Base-by-base conservation (phyloP, 352 stramenopile species). In the Phytophthora quininea region DNA sequence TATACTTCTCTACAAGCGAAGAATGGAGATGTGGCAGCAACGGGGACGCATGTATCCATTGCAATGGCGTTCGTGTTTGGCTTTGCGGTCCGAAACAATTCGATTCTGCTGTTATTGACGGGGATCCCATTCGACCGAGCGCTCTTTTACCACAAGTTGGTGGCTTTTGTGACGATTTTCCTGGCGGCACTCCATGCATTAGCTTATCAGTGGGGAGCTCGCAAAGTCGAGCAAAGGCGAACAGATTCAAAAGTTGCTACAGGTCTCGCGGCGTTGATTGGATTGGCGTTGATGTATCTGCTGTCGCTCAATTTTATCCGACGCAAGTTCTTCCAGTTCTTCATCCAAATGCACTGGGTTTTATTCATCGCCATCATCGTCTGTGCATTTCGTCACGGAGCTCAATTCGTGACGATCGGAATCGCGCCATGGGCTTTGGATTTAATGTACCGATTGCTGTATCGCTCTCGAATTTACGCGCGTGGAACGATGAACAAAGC, bases 101-200 rank as follows among this genome's bases (percentile, higher is more conserved):
- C 75, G 3, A 32, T 86, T 40, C 51, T 90, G 47, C 59, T 86
- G 7, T 30, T 68, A 8, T 55, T 61, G 12, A 84, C 74, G 11
- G 79, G 76, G 1, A 69, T 90, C 19, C 58, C 77, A 0, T 90
- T 82, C 51, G 81, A 88, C 27, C 65, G 81, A n/a, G 69, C 73
- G 32, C 54, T 90, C 1, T 69, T 84, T 7, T 90, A 88, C 52
- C 81, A 88, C 75, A 86, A 86, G 57, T 35, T 85, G 15, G 74
- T 76, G 10, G 76, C 69, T 29, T 57, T 79, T 19, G 54, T 88
- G 4, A 62, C 75, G 9, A 74, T 85, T 35, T 14, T 85, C 11
- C 51, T 86, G 15, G 30, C 60, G 1, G 65, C 27, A 3, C 43
- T 88, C 0, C 81, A 90, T 54, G 81, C 50, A 0, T 58, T 80